Percentiles rank a stretch among this genome's conserved stretches.
These are phyloP conservation scores for Prillingera fragicola DNA, from an alignment of 1,284 basidiomycete genomes.

Conservation along the genomic window DNA sequence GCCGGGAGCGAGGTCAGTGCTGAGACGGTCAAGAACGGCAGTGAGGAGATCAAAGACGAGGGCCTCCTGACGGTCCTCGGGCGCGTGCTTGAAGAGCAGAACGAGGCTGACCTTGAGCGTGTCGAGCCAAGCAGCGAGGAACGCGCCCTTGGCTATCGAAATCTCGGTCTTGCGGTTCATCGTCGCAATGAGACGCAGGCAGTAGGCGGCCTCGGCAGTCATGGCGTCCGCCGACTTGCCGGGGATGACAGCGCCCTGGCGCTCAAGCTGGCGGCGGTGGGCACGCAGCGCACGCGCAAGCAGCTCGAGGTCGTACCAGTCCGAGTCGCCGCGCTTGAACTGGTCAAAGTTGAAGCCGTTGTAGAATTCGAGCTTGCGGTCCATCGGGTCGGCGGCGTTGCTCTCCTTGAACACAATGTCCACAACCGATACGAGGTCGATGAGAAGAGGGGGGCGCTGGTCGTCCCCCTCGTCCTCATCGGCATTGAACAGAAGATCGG, in stretches of 20 bases:
- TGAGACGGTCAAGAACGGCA: slow-evolving; percentile 53
- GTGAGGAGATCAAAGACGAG: slow-evolving; percentile 83
- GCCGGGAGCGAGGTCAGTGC: slow-evolving; percentile 57
- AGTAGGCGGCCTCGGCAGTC: slow-evolving; percentile 63
- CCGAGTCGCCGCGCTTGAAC: slow-evolving; percentile 64
- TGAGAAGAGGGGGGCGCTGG: slow-evolving; percentile 74
- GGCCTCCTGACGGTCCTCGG: slow-evolving; percentile 71
- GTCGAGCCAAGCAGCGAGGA: slow-evolving; percentile 75
- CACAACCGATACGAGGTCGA: slow-evolving; percentile 79
- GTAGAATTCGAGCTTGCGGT: slow-evolving; percentile 58
- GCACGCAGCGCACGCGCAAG: slow-evolving; percentile 62
- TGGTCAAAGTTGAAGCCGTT: slow-evolving; percentile 65
- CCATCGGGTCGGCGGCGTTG: slow-evolving; percentile 55
- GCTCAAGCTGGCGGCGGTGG: slow-evolving; percentile 59
- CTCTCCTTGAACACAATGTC: slow-evolving; percentile 84
- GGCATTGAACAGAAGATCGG: slow-evolving; percentile 64
- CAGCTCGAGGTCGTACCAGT: slow-evolving; percentile 69
- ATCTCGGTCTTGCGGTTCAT: slow-evolving; percentile 84
- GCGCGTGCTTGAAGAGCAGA: slow-evolving; percentile 70
- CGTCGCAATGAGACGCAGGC: slow-evolving; percentile 72
- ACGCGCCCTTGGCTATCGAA: slow-evolving; percentile 61
- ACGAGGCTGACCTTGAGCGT: slow-evolving; percentile 74
- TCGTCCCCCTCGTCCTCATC: slow-evolving; percentile 55
- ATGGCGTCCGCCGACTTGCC: slow-evolving; percentile 63
- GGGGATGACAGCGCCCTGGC: slow-evolving; percentile 63